Evolutionary conservation across 2,329 filamentous ascomycete species (phyloP).

Genomic region (Alternaria longipes): DNA sequence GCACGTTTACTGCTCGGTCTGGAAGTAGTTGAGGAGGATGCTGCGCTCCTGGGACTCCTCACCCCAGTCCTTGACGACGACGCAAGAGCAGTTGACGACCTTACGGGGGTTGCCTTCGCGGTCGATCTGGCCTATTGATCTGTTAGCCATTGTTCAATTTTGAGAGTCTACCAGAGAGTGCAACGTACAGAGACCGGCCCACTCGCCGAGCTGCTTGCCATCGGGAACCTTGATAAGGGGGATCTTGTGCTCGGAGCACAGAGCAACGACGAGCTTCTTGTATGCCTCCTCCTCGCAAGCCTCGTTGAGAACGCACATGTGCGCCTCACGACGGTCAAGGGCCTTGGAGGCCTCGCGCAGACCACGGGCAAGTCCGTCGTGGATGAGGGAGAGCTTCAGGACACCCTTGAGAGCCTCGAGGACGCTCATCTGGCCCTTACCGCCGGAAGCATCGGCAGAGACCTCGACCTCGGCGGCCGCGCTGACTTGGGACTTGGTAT

Average conservation of each 20-base stretch:
- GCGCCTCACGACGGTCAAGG: slow-evolving; percentile 96
- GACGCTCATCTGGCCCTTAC: slow-evolving; percentile 93
- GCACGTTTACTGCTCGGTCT: slow-evolving; percentile 71
- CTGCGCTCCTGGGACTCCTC: slow-evolving; percentile 99
- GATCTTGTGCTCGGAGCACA: slow-evolving; percentile 99
- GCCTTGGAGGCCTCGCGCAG: slow-evolving; percentile 99
- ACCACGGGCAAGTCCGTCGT: slow-evolving; percentile 98
- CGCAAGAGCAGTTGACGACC: slow-evolving; percentile 99
- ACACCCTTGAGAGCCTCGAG: slow-evolving; percentile 99
- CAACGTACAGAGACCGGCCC: slow-evolving; percentile 97
- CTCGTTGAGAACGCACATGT: slow-evolving; percentile 99
- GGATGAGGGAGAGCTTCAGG: slow-evolving; percentile 97
- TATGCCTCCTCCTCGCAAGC: slow-evolving; percentile 99
- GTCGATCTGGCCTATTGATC: slow-evolving; percentile 84
- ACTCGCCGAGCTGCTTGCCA: slow-evolving; percentile 99
- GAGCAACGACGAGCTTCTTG: slow-evolving; percentile 99
- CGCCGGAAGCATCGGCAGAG: slow-evolving; percentile 81
- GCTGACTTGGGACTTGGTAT: slow-evolving; percentile 80
- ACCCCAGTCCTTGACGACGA: slow-evolving; percentile 99
- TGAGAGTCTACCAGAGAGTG: slow-evolving; percentile 6
- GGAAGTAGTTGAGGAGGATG: slow-evolving; percentile 99
- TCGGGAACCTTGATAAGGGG: slow-evolving; percentile 99
- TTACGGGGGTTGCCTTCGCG: slow-evolving; percentile 99
- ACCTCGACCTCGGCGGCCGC: slow-evolving; percentile 96
- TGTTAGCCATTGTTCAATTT: slow-evolving; percentile 15